These are phyloP conservation scores for Phytophthora colocasiae DNA, from an alignment of 352 stramenopile genomes.

Conservation along the genomic window DNA sequence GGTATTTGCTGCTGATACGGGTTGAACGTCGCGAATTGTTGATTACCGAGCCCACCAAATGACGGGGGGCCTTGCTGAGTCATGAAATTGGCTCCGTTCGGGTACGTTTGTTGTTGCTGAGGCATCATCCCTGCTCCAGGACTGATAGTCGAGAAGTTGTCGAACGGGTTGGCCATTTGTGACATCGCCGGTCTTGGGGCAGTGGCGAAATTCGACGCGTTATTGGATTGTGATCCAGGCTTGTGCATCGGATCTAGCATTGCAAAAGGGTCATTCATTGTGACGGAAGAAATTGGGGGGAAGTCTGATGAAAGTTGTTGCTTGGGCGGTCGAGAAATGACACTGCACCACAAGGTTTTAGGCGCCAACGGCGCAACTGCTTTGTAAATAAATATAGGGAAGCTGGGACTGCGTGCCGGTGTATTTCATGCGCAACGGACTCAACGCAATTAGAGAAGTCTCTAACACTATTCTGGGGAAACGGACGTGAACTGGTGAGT, in stretches of 20 bases:
- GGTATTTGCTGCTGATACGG: constrained; percentile 39
- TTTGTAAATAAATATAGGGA: constrained; percentile 33
- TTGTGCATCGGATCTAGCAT: constrained; percentile 62
- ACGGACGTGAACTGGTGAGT: constrained; percentile 19
- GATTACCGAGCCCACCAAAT: constrained; percentile 49
- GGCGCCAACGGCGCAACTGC: constrained; percentile 17
- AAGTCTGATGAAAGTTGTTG: constrained; percentile 13
- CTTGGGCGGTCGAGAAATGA: constrained; percentile 31
- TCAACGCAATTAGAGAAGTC: constrained; percentile 23
- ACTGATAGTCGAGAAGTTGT: constrained; percentile 28
- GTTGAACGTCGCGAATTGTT: constrained; percentile 42
- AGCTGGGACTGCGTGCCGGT: constrained; percentile 15
- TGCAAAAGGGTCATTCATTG: constrained; percentile 76
- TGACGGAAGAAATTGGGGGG: background rate
- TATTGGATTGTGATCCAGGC: constrained; percentile 24
- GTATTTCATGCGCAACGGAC: constrained; percentile 22
- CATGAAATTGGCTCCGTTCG: constrained; percentile 70
- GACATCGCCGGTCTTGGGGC: constrained; percentile 19
- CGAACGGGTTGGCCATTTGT: constrained; percentile 49
- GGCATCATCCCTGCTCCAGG: constrained; percentile 35
- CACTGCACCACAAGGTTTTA: constrained; percentile 6
- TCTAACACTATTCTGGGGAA: constrained; percentile 6
- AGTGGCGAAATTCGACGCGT: constrained; percentile 23
- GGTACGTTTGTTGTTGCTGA: constrained; percentile 40
- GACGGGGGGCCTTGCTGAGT: constrained; percentile 55